Percentiles rank a stretch among this genome's conserved stretches.
phyloP scores from a whole-genome alignment of 345 rosid genomes.

The Hirschfeldia incana region DNA sequence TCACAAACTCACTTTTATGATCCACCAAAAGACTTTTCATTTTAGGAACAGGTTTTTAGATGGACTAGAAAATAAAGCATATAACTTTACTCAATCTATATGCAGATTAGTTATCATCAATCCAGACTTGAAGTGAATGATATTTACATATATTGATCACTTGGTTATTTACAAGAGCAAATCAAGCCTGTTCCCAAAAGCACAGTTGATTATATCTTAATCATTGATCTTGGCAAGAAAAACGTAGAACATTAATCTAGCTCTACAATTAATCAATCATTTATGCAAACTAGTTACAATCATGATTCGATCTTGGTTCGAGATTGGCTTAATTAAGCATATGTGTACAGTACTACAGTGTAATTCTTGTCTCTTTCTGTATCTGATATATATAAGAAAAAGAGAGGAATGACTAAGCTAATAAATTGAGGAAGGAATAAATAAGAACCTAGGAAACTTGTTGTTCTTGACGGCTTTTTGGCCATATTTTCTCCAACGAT shows the following conservation, averaged over 20 bases:
- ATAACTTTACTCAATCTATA: not conserved
- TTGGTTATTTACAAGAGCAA: too few relatives aligned
- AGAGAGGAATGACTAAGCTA: not conserved
- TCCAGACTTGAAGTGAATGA: not conserved
- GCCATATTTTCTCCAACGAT: constrained; percentile 92
- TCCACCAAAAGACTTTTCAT: not conserved
- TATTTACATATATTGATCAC: not conserved
- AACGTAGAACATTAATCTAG: not conserved
- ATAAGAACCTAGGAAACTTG: constrained; percentile 53
- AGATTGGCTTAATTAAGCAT: constrained; percentile 1
- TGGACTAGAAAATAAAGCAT: not conserved
- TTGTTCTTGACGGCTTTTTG: constrained; percentile 85
- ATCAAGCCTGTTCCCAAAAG: too few relatives aligned
- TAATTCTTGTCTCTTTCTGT: not conserved
- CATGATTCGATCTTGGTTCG: not conserved
- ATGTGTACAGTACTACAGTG: not conserved
- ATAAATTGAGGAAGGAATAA: not conserved
- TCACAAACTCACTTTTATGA: not conserved
- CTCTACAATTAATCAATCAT: not conserved
- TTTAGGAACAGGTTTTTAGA: not conserved
- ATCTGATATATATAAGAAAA: not conserved
- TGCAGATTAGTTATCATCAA: not conserved
- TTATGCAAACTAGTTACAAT: not conserved
- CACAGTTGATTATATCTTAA: too few relatives aligned
- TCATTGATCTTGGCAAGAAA: not conserved